Base-by-base conservation (phyloP, 1,284 basidiomycete genomes). In the Apiotrichum veenhuisii region DNA sequence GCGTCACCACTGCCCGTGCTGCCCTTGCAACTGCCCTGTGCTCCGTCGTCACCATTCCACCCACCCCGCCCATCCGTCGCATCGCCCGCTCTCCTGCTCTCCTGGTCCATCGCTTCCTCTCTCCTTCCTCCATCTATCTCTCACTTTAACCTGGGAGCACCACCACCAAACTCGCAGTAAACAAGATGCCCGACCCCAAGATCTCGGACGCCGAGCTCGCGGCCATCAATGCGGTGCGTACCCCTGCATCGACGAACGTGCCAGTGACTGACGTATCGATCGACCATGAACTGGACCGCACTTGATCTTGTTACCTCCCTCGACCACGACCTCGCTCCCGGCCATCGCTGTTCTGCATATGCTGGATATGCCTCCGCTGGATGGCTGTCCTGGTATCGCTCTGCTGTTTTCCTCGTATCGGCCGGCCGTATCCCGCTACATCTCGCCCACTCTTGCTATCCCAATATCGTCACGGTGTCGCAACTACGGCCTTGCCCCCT, bases 121-220 rank as follows among this genome's bases (percentile, higher is more conserved):
- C 20, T 30, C 41, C 23, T 26, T 30, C 42, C 30, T 34, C 33
- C 41, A n/a, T 48, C 42, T 36, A 22, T 30, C 40, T 22, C 23
- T 17, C 38, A 30, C 22, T 37, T 36, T n/a, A 25, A 27, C 36
- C 33, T 33, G 37, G n/a, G 37, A 44, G n/a, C n/a, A 34, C n/a
- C 44, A 33, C 44, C 25, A 34, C 48, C 50, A 41, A 41, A 25
- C 22, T 20, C 25, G 22, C 14, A 45, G 43, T 33, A 27, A 37
- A 41, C 27, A 25, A 18, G 25, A 59, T 57, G 54, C 47, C 55
- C 37, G 56, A 70, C 58, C 73, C 78, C 38, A 71, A 72, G 36
- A 73, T 80, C 62, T 75, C 73, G 54, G 77, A 80, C 65, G 66
- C 71, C 57, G 79, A 81, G 72, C 74, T 79, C 46, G 78, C 75